Evolutionary conservation across 768 basidiomycete genomes (phyloP).

Genomic region (Strobilomyces echinocephalus): DNA sequence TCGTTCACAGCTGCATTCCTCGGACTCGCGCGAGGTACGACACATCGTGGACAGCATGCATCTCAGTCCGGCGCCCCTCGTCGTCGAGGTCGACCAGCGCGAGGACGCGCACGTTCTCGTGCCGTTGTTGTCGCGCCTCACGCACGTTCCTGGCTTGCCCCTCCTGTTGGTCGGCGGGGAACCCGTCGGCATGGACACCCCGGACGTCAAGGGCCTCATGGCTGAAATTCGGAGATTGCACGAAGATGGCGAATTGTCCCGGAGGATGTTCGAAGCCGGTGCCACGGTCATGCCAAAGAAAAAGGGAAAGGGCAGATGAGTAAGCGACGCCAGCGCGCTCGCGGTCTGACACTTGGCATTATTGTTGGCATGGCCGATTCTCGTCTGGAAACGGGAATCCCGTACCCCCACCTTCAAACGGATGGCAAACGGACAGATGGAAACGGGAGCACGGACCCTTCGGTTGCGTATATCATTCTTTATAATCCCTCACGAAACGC

Average conservation of each 20-base stretch:
- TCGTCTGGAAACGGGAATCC: conserved; percentile 8
- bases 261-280: conserved; percentile 50
- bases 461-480: background rate
- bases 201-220: conserved; percentile 26
- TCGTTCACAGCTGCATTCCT: conserved; percentile 50
- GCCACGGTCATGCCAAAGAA: conserved; percentile 53
- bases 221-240: conserved; percentile 49
- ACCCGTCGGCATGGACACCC: conserved; percentile 38
- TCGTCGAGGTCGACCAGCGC: conserved; percentile 70
- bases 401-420: background rate
- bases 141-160: conserved; percentile 50
- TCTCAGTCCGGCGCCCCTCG: conserved; percentile 56
- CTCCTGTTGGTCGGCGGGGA: conserved; percentile 66
- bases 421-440: background rate
- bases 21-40: conserved; percentile 64
- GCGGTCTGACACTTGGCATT: background rate
- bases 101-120: conserved; percentile 62
- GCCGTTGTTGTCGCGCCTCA: conserved; percentile 61
- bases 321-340: background rate
- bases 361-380: background rate
- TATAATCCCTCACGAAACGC: background rate
- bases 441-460: background rate
- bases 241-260: conserved; percentile 47
- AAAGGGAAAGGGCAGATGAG: conserved; percentile 37
- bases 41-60: conserved; percentile 49